phyloP scores from a whole-genome alignment of 2,329 filamentous ascomycete species.

The Madurella fahalii region DNA sequence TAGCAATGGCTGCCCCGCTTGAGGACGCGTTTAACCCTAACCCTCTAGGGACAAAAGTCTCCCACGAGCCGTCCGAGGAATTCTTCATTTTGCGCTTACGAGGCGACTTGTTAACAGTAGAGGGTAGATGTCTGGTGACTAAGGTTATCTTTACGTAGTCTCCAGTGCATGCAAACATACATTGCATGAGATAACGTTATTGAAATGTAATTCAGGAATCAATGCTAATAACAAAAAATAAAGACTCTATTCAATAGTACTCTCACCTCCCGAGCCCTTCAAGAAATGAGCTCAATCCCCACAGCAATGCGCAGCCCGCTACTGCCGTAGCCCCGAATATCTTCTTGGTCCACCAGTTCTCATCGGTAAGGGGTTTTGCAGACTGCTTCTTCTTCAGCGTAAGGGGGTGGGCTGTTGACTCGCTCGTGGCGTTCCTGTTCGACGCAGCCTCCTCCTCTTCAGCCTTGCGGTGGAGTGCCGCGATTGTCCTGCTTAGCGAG shows the following conservation, averaged over 20 bases:
- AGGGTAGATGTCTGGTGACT: too few relatives aligned
- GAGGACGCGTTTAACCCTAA: not conserved
- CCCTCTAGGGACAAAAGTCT: not conserved
- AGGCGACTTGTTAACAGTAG: too few relatives aligned
- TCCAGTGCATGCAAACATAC: too few relatives aligned
- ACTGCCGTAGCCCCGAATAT: conserved; percentile 57
- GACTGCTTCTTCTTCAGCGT: conserved; percentile 40
- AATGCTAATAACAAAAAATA: not conserved
- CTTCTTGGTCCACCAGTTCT: conserved; percentile 65
- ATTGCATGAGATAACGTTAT: too few relatives aligned
- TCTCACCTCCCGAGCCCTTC: conserved; percentile 27
- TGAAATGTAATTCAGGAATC: too few relatives aligned
- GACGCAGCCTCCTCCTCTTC: conserved; percentile 40
- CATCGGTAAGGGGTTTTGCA: conserved; percentile 60
- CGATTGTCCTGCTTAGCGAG: conserved; percentile 66
- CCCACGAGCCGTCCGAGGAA: not conserved
- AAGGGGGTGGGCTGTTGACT: conserved; percentile 25
- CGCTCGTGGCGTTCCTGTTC: conserved; percentile 20
- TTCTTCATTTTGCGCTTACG: too few relatives aligned
- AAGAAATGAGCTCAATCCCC: conserved; percentile 54
- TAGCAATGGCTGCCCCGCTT: too few relatives aligned
- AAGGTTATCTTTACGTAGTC: too few relatives aligned
- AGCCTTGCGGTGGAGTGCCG: conserved; percentile 47
- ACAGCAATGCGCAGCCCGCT: conserved; percentile 57
- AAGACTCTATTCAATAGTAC: not conserved